Base-by-base conservation (phyloP, 2,329 filamentous ascomycete species). In the Pseudonectria buxi region DNA sequence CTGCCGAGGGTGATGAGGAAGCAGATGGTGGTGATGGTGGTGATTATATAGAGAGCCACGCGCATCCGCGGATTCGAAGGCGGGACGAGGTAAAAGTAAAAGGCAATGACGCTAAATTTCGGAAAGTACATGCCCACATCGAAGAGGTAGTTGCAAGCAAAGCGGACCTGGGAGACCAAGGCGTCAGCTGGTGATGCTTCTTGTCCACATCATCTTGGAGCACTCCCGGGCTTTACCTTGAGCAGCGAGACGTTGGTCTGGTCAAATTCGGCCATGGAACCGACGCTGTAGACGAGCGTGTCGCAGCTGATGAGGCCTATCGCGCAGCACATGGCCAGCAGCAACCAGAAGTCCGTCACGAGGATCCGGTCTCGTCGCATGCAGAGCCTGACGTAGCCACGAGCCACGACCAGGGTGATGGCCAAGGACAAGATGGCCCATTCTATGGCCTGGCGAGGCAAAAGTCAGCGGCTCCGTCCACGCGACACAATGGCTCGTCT, bases 121-220 rank as follows among this genome's bases (percentile, higher is more conserved):
- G 47, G 49, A 18, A 53, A 40, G 33, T 49, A 51, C 14, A 53
- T 47, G 16, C 50, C 49, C 3, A 40, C 44, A 24, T 51, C 45
- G 31, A 52, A 53, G 26, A 53, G 45, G 34, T 53, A 53, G 32
- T 50, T 53, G 2, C 43, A 43, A 2, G 50, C 37, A 14, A 50
- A 53, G n/a, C 40, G 31, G 12, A 43, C 37, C 39, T 47, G 15
- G 7, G 10, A 4, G 16, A n/a, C n/a, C n/a, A n/a, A n/a, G 18
- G 9, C 9, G 18, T 22, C 18, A 22, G 18, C 18, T 9, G 18
- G n/a, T n/a, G n/a, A n/a, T n/a, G n/a, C n/a, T n/a, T n/a, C n/a
- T n/a, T n/a, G n/a, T n/a, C n/a, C n/a, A n/a, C n/a, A n/a, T n/a
- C n/a, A n/a, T n/a, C n/a, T n/a, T n/a, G n/a, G n/a, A n/a, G n/a